Conservation (phyloP, 2,329 filamentous ascomycete genomes). For the Claviceps citrina region DNA sequence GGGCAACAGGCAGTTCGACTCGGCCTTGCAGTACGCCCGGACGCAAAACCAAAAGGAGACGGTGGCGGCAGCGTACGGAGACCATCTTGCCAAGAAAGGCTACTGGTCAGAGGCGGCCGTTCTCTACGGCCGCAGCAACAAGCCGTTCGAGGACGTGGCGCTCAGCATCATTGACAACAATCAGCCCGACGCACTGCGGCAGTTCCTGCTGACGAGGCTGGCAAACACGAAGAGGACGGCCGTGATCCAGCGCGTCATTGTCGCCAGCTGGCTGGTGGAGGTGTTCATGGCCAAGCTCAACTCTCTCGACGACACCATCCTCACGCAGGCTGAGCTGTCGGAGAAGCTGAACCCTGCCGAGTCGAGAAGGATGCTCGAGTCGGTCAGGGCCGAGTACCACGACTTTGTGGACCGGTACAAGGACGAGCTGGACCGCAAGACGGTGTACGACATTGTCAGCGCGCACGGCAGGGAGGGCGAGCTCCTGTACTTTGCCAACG, state of each 20-base stretch:
- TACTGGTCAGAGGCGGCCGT: constrained; percentile 74
- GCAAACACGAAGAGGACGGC: constrained; percentile 65
- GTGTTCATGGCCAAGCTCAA: constrained; percentile 97
- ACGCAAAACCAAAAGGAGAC: constrained; percentile 72
- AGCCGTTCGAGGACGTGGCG: constrained; percentile 91
- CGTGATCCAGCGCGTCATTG: constrained; percentile 87
- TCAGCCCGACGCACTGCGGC: constrained; percentile 78
- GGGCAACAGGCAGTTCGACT: constrained; percentile 71
- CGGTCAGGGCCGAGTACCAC: constrained; percentile 64
- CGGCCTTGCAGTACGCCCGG: constrained; percentile 71
- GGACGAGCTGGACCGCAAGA: constrained; percentile 73
- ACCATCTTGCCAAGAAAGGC: constrained; percentile 68
- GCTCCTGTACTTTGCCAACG: constrained; percentile 76
- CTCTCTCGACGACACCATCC: constrained; percentile 81
- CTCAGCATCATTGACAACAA: constrained; percentile 78
- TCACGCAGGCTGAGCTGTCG: constrained; percentile 68
- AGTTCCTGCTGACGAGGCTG: constrained; percentile 77
- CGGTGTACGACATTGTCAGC: constrained; percentile 88
- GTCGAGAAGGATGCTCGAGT: constrained; percentile 54
- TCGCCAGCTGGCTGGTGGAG: constrained; percentile 88
- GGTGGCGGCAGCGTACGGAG: constrained; percentile 81
- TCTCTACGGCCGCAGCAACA: constrained; percentile 88
- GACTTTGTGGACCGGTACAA: constrained; percentile 81
- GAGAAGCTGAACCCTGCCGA: constrained; percentile 57
- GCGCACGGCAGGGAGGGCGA: constrained; percentile 91